Base-by-base conservation (phyloP, 2,329 filamentous ascomycete species). In the Hypocrella siamensis region DNA sequence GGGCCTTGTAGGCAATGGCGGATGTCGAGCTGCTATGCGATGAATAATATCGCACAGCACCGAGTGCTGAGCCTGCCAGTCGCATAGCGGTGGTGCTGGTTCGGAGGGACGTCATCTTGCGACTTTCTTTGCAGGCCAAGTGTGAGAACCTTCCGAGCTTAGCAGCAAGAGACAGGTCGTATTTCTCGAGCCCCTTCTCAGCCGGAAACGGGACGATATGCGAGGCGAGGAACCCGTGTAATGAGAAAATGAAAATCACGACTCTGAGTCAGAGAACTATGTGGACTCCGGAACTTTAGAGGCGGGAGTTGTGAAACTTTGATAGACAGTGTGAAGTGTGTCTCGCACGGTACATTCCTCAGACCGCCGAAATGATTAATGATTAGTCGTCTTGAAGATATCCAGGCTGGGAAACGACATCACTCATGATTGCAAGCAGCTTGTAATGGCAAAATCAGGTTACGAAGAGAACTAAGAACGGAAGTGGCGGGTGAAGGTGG, bases 1-100 rank as follows among this genome's bases (percentile, higher is more conserved):
- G 72, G 35, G 88, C 84, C 67, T 98, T 98, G 74, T 96, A 96
- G 48, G 86, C 86, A 41, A 96, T 75, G 40, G 90, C 88, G 34
- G 85, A 90, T 43, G 88, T 96, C 34, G 86, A 93, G 41, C 75
- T 80, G 51, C 60, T 75, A 56, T 53, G 65, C 40, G 61, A 61
- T 22, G 51, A 54, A 40, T 39, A 49, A 42, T 47, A 42, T 42
- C 60, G 55, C 31, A 53, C 42, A 30, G 51, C 46, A 27, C 49
- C 42, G 33, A 47, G 40, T 16, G 39, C 28, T 38, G 40, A 32
- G 36, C 28, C 38, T 42, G 32, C 37, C 41, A 45, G 51, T 45
- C 55, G 51, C 34, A 60, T 44, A 40, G 59, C 50, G 41, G 57
- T 49, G 38, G 47, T 47, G 46, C 58, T 50, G 37, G 58, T 49